A percentile compares a stretch with the other conserved stretches of the same genome.
These are phyloP conservation scores for Gaertneriomyces sp. DNA, from an alignment of 192 early-diverging fungal species.

Conservation along the genomic window DNA sequence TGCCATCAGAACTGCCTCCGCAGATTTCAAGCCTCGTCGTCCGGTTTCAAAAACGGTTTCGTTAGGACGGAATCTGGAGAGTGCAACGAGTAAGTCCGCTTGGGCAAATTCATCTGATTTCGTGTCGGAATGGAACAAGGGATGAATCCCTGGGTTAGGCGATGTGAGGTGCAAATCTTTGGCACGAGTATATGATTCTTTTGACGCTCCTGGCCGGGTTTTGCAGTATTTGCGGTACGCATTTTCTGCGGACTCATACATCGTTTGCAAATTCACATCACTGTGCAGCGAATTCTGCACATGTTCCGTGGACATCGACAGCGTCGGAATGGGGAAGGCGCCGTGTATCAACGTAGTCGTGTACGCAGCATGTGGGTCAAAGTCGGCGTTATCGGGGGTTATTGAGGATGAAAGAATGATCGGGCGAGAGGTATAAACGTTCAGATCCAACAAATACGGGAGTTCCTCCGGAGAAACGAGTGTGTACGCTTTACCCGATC, in stretches of 20 bases:
- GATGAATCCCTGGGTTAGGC: constrained; percentile 59
- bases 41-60: constrained; percentile 97
- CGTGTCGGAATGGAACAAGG: constrained; percentile 60
- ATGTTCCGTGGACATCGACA: constrained; percentile 74
- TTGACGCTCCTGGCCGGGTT: constrained; percentile 74
- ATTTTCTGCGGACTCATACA: constrained; percentile 68
- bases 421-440: constrained; percentile 83
- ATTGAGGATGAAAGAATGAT: constrained; percentile 51
- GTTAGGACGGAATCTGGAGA: constrained; percentile 77
- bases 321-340: constrained; percentile 61
- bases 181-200: constrained; percentile 80
- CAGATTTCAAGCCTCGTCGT: constrained; percentile 72
- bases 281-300: constrained; percentile 57
- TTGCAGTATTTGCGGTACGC: constrained; percentile 83
- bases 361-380: constrained; percentile 28
- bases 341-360: constrained; percentile 81
- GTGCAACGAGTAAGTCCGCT: constrained; percentile 64
- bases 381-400: background rate
- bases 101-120: constrained; percentile 60
- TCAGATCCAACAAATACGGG: constrained; percentile 88
- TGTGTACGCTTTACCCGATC: constrained; percentile 87
- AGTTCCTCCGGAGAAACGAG: constrained; percentile 85
- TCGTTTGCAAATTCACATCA: constrained; percentile 61
- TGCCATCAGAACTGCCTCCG: constrained; percentile 54
- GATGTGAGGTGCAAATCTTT: constrained; percentile 59